A percentile compares a stretch with the other conserved stretches of the same genome.
These are phyloP conservation scores for Crithidia brevicula DNA, from an alignment of 208 protist genomes.

Conservation along the genomic window DNA sequence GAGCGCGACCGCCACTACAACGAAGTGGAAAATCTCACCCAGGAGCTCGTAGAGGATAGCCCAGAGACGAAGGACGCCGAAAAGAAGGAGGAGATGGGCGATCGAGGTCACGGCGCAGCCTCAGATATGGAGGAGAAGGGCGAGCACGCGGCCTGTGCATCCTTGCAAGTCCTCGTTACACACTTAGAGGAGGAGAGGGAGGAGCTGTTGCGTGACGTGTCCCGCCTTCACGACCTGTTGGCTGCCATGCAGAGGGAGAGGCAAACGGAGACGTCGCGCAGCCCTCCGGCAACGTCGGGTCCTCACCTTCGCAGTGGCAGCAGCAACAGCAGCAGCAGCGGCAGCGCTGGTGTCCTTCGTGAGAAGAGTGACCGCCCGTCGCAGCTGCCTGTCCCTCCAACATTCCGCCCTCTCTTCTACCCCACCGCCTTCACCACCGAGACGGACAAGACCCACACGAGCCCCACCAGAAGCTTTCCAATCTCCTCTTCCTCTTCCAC, in stretches of 20 bases:
- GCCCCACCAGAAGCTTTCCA: no score
- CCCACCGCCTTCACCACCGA: neutral
- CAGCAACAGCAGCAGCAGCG: no score
- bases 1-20: slow-evolving; percentile 50
- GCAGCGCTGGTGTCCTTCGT: no score
- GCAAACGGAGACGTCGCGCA: neutral
- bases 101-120: neutral
- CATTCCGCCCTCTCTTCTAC: neutral
- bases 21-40: slow-evolving; percentile 52
- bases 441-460: no score
- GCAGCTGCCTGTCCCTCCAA: neutral
- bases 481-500: no score
- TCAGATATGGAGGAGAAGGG: neutral
- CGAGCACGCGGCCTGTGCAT: neutral
- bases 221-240: slow-evolving; percentile 19
- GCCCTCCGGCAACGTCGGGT: no score
- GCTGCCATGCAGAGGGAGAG: slow-evolving; percentile 1
- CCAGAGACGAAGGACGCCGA: neutral
- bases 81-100: neutral
- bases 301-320: no score
- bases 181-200: slow-evolving; percentile 24
- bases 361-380: no score
- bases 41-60: slow-evolving; percentile 36
- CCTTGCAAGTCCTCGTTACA: slow-evolving; percentile 15
- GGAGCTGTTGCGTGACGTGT: slow-evolving; percentile 18